Conservation (phyloP, 768 basidiomycete genomes). For the Harrya chromipes region DNA sequence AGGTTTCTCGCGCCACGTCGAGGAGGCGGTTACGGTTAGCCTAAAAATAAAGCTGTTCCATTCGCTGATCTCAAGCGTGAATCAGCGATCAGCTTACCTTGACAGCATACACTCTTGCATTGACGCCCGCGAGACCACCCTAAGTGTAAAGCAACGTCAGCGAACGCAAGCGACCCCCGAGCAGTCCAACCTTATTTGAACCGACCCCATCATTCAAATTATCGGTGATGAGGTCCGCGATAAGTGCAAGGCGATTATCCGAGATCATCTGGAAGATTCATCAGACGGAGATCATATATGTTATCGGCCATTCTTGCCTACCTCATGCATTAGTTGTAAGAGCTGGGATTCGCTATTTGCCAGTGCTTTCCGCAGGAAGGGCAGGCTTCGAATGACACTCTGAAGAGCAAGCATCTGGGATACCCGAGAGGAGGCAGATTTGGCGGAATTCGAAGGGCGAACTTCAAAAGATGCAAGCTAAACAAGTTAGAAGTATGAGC, state of each 20-base stretch:
- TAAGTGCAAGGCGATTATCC: conserved; percentile 65
- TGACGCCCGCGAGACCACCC: conserved; percentile 72
- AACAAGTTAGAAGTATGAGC: not conserved
- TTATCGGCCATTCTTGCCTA: conserved; percentile 23
- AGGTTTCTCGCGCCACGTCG: conserved; percentile 93
- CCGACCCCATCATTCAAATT: conserved; percentile 73
- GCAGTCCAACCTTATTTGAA: conserved; percentile 51
- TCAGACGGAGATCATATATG: not conserved
- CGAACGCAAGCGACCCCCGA: not conserved
- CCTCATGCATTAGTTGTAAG: conserved; percentile 59
- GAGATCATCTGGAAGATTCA: conserved; percentile 55
- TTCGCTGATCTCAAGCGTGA: not conserved
- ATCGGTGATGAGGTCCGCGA: conserved; percentile 55
- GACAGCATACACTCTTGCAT: conserved; percentile 86
- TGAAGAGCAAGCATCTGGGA: conserved; percentile 79
- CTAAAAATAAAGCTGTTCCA: conserved; percentile 27
- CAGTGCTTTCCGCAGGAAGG: conserved; percentile 61
- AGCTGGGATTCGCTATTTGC: conserved; percentile 55
- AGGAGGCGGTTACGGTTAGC: conserved; percentile 80
- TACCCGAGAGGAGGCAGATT: conserved; percentile 65
- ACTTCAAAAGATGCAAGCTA: conserved; percentile 69
- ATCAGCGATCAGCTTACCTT: conserved; percentile 39
- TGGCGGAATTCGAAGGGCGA: conserved; percentile 49
- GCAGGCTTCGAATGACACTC: conserved; percentile 64
- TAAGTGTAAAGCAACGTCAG: conserved; percentile 22